Base-by-base conservation (phyloP, 148 eudicot genomes). In the Fagopyrum tataricum region DNA sequence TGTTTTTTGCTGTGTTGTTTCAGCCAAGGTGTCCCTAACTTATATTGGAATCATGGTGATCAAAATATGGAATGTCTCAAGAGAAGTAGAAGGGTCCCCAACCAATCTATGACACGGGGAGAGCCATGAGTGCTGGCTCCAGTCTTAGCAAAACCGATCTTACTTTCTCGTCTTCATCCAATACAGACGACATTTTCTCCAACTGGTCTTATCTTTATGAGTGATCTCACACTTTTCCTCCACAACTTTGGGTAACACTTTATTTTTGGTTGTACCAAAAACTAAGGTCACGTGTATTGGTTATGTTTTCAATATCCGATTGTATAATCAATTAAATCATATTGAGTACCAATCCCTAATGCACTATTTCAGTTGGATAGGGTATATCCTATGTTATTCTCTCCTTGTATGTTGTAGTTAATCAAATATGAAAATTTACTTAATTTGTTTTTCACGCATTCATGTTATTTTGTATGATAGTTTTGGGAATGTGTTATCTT, bases 21-120 rank as follows among this genome's bases (percentile, higher is more conserved):
- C 97, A 95, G 99, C 99, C 62, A 95, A 95, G 91, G 94, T 86
- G 37, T 86, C 89, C 71, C 84, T 90, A 51, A 85, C 92, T 44
- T 94, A 86, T 77, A 82, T 95, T 18, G 96, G 97, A 41, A 81
- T 92, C 39, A 87, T 95, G 98, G 55, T 93, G 86, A 47, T 66
- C 90, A 66, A 83, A 80, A 17, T 95, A 84, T 72, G 87, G 81
- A 67, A 26, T 62, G 39, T 73, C 81, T 31, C 92, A 90, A 49
- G 96, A 86, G 47, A 89, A 75, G 73, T 89, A 84, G 58, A 89
- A 85, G 85, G 89, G 87, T 26, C 83, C 86, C 5, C 43, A 86
- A 56, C 75, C 90, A 81, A 76, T 90, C 40, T 84, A 80, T 48
- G 73, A 84, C 82, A 91, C 85, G 92, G 97, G 97, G 31, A 77